Conservation (phyloP, 2,329 filamentous ascomycete genomes). For the Incumbomyces lentus region DNA sequence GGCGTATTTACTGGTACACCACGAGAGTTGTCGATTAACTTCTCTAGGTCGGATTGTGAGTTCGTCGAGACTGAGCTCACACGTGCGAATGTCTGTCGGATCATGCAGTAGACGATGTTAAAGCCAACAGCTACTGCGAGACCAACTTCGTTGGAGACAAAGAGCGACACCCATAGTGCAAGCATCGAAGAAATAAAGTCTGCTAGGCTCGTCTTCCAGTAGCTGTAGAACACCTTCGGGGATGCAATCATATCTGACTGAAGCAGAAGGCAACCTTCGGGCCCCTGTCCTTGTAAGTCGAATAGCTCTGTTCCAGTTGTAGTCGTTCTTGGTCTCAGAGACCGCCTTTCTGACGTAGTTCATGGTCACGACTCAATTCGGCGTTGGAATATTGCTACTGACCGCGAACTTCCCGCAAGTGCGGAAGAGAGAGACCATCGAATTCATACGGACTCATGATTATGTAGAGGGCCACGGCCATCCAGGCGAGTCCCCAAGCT, state of each 20-base stretch:
- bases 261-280: conserved; percentile 40
- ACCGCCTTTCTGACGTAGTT: conserved; percentile 14
- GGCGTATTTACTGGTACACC: conserved; percentile 23
- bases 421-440: too few species aligned
- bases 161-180: conserved; percentile 54
- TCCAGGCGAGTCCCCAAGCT: too few species aligned
- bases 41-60: conserved; percentile 23
- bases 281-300: conserved; percentile 21
- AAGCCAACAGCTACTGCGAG: conserved; percentile 52
- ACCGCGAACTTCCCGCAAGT: too few species aligned
- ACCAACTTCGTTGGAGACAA: conserved; percentile 50
- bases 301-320: conserved; percentile 18
- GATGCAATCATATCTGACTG: conserved; percentile 51
- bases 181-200: conserved; percentile 56
- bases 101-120: conserved; percentile 51
- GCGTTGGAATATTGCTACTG: too few species aligned
- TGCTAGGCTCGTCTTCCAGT: conserved; percentile 54
- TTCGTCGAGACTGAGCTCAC: conserved; percentile 25
- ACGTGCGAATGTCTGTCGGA: conserved; percentile 47
- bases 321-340: conserved; percentile 15
- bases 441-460: too few species aligned
- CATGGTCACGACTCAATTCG: conserved; percentile 10
- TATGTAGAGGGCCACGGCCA: too few species aligned
- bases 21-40: conserved; percentile 20
- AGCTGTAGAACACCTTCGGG: conserved; percentile 49